Conservation (phyloP, 1,139 yeast species). For the Hyphopichia pseudoburtonii region DNA sequence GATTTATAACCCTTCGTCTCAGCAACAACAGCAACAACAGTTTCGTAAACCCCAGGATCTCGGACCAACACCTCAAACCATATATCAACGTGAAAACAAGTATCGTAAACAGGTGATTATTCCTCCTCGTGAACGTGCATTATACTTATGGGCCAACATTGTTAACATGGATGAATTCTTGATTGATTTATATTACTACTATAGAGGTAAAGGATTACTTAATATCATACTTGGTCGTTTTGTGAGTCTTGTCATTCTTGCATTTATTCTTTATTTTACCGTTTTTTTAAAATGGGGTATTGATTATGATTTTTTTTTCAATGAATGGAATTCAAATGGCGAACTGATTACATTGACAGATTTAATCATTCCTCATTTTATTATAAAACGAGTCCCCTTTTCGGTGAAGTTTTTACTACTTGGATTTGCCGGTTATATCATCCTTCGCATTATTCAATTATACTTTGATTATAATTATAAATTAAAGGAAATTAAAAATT, state of each 20-base stretch:
- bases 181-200: conserved; percentile 79
- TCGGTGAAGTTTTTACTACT: conserved; percentile 59
- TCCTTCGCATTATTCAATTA: conserved; percentile 59
- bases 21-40: conserved; percentile 9
- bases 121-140: conserved; percentile 74
- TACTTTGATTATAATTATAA: conserved; percentile 51
- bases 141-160: conserved; percentile 96
- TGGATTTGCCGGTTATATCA: conserved; percentile 59
- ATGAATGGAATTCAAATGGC: conserved; percentile 17
- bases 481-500: conserved; percentile 61
- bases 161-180: conserved; percentile 86
- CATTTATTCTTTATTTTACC: conserved; percentile 76
- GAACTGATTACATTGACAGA: conserved; percentile 33
- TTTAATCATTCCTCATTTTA: conserved; percentile 63
- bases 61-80: conserved; percentile 11
- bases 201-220: conserved; percentile 78
- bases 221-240: conserved; percentile 68
- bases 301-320: conserved; percentile 50
- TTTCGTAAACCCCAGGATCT: conserved; percentile 7
- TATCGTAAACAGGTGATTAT: conserved; percentile 22
- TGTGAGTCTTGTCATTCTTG: conserved; percentile 68
- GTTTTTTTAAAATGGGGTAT: conserved; percentile 84
- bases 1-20: conserved; percentile 5
- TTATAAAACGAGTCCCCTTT: conserved; percentile 48
- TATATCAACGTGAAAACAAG: conserved; percentile 12